phyloP scores from a whole-genome alignment of 2,329 filamentous ascomycete species.

The Neurospora sp. region DNA sequence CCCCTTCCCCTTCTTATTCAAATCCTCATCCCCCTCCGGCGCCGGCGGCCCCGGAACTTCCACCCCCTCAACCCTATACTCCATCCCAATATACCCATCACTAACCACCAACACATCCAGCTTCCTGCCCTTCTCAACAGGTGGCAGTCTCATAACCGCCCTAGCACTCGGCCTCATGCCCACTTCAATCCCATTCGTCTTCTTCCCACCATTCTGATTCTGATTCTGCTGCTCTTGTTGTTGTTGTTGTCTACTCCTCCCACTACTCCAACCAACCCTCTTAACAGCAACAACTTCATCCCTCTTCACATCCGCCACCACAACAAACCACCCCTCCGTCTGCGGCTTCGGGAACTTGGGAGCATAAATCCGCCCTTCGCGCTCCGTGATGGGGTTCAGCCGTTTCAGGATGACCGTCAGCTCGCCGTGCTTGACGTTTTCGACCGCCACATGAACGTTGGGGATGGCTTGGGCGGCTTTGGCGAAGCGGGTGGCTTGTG shows the following conservation, averaged over 20 bases:
- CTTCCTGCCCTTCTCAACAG: conserved; percentile 45
- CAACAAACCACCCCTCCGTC: conserved; percentile 83
- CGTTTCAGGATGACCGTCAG: conserved; percentile 56
- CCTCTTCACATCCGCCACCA: conserved; percentile 55
- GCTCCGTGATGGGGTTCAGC: conserved; percentile 53
- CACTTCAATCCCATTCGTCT: conserved; percentile 23
- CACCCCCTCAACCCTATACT: conserved; percentile 37
- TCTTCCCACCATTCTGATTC: conserved; percentile 8
- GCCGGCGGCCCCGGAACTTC: conserved; percentile 40
- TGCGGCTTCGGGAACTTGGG: conserved; percentile 90
- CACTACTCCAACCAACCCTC: conserved; percentile 61
- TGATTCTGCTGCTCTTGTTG: conserved; percentile 4
- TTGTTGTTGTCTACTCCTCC: conserved; percentile 18
- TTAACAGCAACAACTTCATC: conserved; percentile 83
- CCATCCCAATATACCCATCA: conserved; percentile 77
- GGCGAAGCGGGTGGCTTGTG: conserved; percentile 36
- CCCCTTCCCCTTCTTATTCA: conserved; percentile 2
- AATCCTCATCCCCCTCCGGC: conserved; percentile 33
- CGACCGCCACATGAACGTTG: conserved; percentile 51
- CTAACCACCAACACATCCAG: conserved; percentile 71
- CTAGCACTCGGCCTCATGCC: conserved; percentile 41
- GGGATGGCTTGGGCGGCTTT: conserved; percentile 60
- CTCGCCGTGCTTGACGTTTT: conserved; percentile 49
- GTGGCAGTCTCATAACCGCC: conserved; percentile 47
- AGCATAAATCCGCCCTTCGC: conserved; percentile 69